Percentiles rank a stretch among this genome's conserved stretches.
Conservation (phyloP, 2,329 filamentous ascomycete species). For the Helotiales sp. region DNA sequence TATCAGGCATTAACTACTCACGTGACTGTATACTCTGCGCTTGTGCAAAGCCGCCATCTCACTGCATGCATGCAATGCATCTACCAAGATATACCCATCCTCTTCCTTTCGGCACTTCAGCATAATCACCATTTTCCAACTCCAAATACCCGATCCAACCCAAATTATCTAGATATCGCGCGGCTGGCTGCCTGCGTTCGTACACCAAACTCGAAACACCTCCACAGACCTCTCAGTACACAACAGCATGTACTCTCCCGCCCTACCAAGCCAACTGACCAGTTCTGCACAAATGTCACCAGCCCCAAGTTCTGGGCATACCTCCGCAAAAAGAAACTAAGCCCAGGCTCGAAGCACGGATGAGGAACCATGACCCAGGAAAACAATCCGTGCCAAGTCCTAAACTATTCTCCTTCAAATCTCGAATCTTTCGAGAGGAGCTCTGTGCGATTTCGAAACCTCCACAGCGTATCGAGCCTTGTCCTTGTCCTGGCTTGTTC, state of each 20-base stretch:
- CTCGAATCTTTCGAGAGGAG: background rate
- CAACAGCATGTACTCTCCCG: too few species aligned
- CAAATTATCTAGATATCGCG: background rate
- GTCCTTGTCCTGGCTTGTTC: background rate
- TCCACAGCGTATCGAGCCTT: background rate
- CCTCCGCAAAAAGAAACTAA: background rate
- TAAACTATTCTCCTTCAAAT: background rate
- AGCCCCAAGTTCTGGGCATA: too few species aligned
- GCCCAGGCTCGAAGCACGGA: too few species aligned
- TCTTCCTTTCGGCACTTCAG: background rate
- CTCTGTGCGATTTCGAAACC: background rate
- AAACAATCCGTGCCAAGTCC: constrained; percentile 3
- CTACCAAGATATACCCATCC: constrained; percentile 10
- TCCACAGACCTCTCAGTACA: background rate
- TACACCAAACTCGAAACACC: background rate
- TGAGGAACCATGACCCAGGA: background rate
- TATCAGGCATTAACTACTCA: too few species aligned
- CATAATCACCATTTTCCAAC: background rate
- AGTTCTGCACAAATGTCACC: too few species aligned
- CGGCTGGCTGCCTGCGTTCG: background rate
- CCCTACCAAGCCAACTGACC: too few species aligned
- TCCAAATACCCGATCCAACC: background rate
- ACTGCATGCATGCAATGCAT: constrained; percentile 15
- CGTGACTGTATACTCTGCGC: background rate
- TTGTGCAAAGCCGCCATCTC: constrained; percentile 4